Conservation (phyloP, 2,329 filamentous ascomycete species). For the Westerdykella aurantiaca region DNA sequence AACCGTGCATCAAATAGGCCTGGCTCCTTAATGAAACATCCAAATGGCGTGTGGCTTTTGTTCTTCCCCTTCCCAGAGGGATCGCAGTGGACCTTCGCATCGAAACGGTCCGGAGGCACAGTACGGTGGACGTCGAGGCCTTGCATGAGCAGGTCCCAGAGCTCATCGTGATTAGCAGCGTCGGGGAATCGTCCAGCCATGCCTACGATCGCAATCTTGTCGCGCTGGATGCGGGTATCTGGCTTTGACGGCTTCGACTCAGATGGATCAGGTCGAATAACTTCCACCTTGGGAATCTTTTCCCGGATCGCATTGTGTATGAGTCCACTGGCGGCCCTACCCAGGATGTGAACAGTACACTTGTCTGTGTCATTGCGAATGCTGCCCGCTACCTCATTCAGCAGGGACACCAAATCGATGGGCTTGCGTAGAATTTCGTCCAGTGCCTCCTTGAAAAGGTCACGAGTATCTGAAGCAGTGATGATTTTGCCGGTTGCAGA, state of each 20-base stretch:
- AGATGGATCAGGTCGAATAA: not conserved
- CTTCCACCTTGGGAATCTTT: not conserved
- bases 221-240: constrained; percentile 47
- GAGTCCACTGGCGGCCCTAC: constrained; percentile 11
- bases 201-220: constrained; percentile 79
- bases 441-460: constrained; percentile 42
- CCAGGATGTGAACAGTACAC: constrained; percentile 46
- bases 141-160: constrained; percentile 70
- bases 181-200: constrained; percentile 74
- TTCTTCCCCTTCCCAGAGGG: constrained; percentile 67
- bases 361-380: constrained; percentile 8
- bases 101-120: constrained; percentile 66
- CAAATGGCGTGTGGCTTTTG: constrained; percentile 69
- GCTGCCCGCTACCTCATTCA: no score
- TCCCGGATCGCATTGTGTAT: constrained; percentile 14
- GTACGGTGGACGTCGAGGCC: constrained; percentile 68
- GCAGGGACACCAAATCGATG: constrained; percentile 46
- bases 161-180: constrained; percentile 62
- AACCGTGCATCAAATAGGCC: constrained; percentile 76
- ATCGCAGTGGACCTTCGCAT: constrained; percentile 65
- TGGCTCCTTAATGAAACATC: constrained; percentile 70
- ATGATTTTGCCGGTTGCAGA: constrained; percentile 43
- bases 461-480: constrained; percentile 41
- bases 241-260: constrained; percentile 8
- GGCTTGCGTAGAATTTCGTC: constrained; percentile 44